Evolutionary conservation across 352 stramenopile genomes (phyloP), one percentile per base, ranked within the genome.

Genomic region (Phytophthora megakarya): DNA sequence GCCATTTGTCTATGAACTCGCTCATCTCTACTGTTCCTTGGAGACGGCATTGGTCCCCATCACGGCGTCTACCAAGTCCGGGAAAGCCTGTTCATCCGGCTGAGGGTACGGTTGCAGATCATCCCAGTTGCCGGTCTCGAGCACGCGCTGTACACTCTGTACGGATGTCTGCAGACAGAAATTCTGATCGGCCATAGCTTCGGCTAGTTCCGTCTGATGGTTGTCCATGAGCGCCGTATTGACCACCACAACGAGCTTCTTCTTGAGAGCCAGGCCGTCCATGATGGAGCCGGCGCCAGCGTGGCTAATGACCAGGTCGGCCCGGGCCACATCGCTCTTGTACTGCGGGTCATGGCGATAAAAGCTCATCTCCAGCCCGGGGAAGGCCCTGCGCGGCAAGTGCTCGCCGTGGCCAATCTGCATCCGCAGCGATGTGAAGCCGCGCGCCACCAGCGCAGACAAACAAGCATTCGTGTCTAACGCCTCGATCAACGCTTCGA

Each of bases 211-310:
- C 32, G 77, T 82, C 76, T 99, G 97, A 75, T 99, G 97, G 84
- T 99, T 98, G 84, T 99, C 85, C 97, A 99, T 99, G 13, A 99
- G 84, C 53, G 63, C 42, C 16, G 81, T 90, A 70, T 99, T 99
- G 10, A 98, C 96, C 6, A 98, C 94, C 6, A 98, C 96, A 22
- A 97, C 70, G 23, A 97, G 75, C 65, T 82, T 80, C 73, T 97
- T 97, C 15, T 67, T 61, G 49, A 86, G 65, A 16, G 83, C 75
- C 23, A 97, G 79, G 37, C 82, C 86, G 74, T 98, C 96, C 84
- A 98, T 97, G 49, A 98, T 88, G 22, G 90, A 98, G 8, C 95
- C 95, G 15, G 96, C 95, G 30, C 96, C 95, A 0, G 95, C 97
- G 75, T 99, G 97, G 57, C 88, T 98, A 44, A 99, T 86, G 49